Conservation (phyloP, 2,329 filamentous ascomycete species). For the Clarireedia hainanense region DNA sequence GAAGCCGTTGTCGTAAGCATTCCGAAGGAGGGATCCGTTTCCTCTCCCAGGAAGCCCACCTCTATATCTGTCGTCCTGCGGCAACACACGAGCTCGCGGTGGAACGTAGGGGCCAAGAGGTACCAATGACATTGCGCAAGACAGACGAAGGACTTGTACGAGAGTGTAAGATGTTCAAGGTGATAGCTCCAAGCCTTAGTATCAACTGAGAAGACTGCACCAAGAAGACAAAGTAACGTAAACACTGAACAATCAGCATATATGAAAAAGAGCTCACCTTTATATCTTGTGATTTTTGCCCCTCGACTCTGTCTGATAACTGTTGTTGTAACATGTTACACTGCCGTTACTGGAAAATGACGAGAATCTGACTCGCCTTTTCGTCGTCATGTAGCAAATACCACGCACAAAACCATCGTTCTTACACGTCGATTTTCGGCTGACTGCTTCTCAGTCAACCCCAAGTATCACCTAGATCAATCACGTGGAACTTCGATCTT, state of each 20-base stretch:
- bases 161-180: not conserved
- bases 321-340: slow-evolving; percentile 3
- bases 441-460: slow-evolving; percentile 7
- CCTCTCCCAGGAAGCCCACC: not conserved
- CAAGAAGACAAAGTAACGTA: slow-evolving; percentile 3
- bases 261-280: slow-evolving; percentile 2
- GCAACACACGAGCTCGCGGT: slow-evolving; percentile 4
- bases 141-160: not conserved
- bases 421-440: slow-evolving; percentile 11
- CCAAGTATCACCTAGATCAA: slow-evolving; percentile 7
- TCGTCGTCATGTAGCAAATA: slow-evolving; percentile 18
- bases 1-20: slow-evolving; percentile 2
- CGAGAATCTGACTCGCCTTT: slow-evolving; percentile 13
- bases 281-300: slow-evolving; percentile 1
- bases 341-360: slow-evolving; percentile 8
- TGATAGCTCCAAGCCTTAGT: not conserved
- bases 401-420: slow-evolving; percentile 13
- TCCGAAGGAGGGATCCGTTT: slow-evolving; percentile 1
- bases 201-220: not conserved
- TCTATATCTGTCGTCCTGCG: slow-evolving; percentile 4
- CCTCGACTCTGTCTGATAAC: not conserved
- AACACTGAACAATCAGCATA: not conserved
- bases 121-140: slow-evolving; percentile 7
- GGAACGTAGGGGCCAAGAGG: slow-evolving; percentile 4
- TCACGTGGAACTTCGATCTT: slow-evolving; percentile 13